These are phyloP conservation scores for Solanum bukasovii DNA, from an alignment of 257 asterid genomes.

Conservation along the genomic window DNA sequence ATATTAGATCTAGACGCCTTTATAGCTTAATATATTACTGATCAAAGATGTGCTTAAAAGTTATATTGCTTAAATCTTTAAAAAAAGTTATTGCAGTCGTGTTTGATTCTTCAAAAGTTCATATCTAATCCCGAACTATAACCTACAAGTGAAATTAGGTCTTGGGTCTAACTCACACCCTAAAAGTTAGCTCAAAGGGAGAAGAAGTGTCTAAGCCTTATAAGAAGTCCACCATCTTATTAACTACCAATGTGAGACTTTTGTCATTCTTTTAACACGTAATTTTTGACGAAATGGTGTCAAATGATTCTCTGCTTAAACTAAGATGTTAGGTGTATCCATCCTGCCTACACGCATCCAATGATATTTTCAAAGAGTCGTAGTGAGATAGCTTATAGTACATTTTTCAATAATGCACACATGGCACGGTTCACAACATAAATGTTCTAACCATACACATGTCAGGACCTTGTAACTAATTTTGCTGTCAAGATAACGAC, in stretches of 20 bases:
- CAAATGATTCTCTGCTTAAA: not conserved
- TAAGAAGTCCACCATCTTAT: no score
- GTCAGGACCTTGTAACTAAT: not conserved
- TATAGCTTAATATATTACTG: no score
- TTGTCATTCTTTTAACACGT: no score
- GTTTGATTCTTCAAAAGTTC: not conserved
- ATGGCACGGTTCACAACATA: not conserved
- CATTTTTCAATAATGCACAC: not conserved
- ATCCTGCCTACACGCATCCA: rapidly evolving
- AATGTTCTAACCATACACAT: not conserved
- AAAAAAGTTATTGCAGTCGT: not conserved
- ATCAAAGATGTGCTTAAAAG: no score
- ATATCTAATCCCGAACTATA: no score
- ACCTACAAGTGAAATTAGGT: no score
- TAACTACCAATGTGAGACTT: no score
- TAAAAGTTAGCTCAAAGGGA: no score
- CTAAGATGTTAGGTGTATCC: not conserved
- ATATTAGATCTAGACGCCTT: not conserved
- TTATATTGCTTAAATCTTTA: not conserved
- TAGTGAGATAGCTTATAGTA: not conserved
- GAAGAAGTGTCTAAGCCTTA: no score
- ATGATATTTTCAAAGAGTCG: not conserved
- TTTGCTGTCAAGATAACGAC: not conserved
- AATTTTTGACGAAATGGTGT: not conserved
- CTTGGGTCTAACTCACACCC: no score